Base-by-base conservation (phyloP, 768 basidiomycete species). In the Suillus fuscotomentosus region DNA sequence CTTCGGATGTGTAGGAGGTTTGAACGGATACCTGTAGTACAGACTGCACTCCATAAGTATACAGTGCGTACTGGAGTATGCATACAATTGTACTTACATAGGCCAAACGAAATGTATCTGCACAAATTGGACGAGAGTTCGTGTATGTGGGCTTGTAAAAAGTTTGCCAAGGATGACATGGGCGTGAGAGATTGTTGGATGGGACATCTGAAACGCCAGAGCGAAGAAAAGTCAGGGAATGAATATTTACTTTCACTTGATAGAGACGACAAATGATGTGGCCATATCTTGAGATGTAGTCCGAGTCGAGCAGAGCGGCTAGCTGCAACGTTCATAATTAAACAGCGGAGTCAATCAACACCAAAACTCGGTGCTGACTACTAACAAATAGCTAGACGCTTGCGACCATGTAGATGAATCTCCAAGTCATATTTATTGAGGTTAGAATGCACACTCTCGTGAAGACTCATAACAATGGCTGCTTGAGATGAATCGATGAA, bases 81-180 rank as follows among this genome's bases (percentile, higher is more conserved):
- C 24, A 50, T 13, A 24, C 5, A 14, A 22, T 15, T 24, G 22
- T 50, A 50, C 48, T 24, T 14, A 24, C 48, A 24, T 24, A 8
- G 7, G 7, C 22, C 24, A 22, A 24, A 50, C 48, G n/a, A 22
- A 5, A 10, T 48, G n/a, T 11, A 6, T 48, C n/a, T 22, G 10
- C 13, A 22, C 22, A 7, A 15, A 6, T 22, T 48, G 22, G 24
- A 3, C 22, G 5, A 48, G 47, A 48, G 22, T 31, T 31, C 31
- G 31, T 31, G 31, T 45, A 3, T 47, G n/a, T 9, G 20, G 45
- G n/a, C n/a, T 22, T n/a, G 22, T 13, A 11, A 4, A 77, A 62
- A 1, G 5, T 31, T 31, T 31, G 31, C 5, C 78, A 68, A 8
- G 80, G 66, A 64, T 80, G 80, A 54, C 76, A 17, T 45, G 8